A percentile compares a stretch with the other conserved stretches of the same genome.
These are phyloP conservation scores for Trichoderma lentiforme DNA, from an alignment of 2,329 filamentous ascomycete species.

Conservation along the genomic window DNA sequence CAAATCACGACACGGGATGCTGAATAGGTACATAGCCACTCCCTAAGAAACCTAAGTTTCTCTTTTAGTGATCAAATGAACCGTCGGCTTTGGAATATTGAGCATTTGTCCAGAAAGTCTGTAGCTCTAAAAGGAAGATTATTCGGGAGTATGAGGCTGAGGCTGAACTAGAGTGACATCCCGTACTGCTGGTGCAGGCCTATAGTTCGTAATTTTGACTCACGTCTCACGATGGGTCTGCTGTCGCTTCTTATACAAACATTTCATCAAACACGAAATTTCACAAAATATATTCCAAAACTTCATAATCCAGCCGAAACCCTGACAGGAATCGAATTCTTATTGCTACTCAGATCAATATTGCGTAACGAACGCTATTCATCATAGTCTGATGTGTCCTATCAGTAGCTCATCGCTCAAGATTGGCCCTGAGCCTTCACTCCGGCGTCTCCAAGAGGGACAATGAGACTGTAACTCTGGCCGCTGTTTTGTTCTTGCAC, in stretches of 20 bases:
- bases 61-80: no score
- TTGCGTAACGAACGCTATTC: background rate
- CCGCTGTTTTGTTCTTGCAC: constrained; percentile 39
- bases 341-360: background rate
- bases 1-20: no score
- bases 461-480: constrained; percentile 26
- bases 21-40: no score
- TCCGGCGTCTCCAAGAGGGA: constrained; percentile 25
- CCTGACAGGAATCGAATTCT: rapidly evolving
- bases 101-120: background rate
- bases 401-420: background rate
- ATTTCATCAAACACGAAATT: background rate
- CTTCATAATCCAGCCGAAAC: background rate
- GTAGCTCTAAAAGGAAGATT: background rate
- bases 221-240: background rate
- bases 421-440: constrained; percentile 14
- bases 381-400: background rate
- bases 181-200: background rate
- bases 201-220: background rate
- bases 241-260: background rate
- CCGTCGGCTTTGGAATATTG: no score
- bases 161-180: background rate
- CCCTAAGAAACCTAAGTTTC: no score
- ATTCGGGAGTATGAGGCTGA: background rate
- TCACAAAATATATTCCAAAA: background rate